These are phyloP conservation scores for Populus euphratica DNA, from an alignment of 345 rosid genomes.

Conservation along the genomic window DNA sequence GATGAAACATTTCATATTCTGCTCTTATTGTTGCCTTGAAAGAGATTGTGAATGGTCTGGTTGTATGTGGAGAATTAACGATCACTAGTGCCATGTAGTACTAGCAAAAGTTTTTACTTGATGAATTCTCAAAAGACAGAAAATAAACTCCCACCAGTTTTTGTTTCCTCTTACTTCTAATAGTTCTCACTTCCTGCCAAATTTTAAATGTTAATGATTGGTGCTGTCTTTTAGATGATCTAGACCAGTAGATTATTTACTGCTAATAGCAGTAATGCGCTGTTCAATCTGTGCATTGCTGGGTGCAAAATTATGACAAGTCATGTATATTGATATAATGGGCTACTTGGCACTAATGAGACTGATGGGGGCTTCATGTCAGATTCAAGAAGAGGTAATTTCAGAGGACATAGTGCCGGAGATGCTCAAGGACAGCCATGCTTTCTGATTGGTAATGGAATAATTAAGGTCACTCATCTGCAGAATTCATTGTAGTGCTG, in stretches of 20 bases:
- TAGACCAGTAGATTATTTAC: neutral
- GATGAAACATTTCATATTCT: neutral
- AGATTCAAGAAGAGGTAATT: neutral
- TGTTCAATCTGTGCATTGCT: neutral
- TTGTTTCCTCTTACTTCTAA: slow-evolving; percentile 24
- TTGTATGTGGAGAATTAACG: neutral
- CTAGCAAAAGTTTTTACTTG: neutral
- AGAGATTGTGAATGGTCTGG: neutral
- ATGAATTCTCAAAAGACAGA: slow-evolving; percentile 19
- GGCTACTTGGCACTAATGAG: neutral
- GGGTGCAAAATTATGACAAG: neutral
- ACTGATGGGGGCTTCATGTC: slow-evolving; percentile 3
- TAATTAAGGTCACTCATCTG: neutral
- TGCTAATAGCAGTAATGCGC: neutral
- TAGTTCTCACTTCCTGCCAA: slow-evolving; percentile 8
- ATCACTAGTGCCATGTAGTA: neutral
- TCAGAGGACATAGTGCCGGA: slow-evolving; percentile 14
- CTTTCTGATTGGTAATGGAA: neutral
- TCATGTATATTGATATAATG: neutral
- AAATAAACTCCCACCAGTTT: slow-evolving; percentile 30
- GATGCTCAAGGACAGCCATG: neutral
- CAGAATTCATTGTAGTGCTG: neutral
- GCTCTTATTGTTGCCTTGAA: neutral
- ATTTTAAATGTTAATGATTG: slow-evolving; percentile 12
- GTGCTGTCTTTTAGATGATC: slow-evolving; percentile 14